These are phyloP conservation scores for Aspergillus felis DNA, from an alignment of 2,329 filamentous ascomycete genomes.

Conservation along the genomic window DNA sequence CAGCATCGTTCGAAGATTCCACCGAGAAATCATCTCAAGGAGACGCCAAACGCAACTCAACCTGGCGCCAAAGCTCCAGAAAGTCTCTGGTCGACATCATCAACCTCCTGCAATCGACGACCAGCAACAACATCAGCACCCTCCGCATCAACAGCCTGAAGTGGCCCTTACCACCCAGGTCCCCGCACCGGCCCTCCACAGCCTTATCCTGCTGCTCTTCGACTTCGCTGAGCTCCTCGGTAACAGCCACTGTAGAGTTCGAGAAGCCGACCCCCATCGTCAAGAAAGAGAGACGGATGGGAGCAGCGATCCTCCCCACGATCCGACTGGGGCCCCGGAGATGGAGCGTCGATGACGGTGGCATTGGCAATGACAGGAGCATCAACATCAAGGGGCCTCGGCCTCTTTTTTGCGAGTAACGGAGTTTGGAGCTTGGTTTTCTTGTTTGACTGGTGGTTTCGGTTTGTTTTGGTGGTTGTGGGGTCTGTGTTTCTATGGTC, in stretches of 20 bases:
- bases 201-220: background rate
- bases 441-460: conserved; percentile 12
- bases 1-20: background rate
- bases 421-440: conserved; percentile 16
- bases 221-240: background rate
- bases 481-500: background rate
- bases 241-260: background rate
- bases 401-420: conserved; percentile 18
- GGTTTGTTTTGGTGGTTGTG: conserved; percentile 9
- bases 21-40: background rate
- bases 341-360: background rate
- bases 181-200: background rate
- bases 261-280: background rate
- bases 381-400: conserved; percentile 9
- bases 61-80: conserved; percentile 11
- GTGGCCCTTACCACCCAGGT: background rate
- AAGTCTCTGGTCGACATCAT: conserved; percentile 21
- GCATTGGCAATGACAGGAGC: background rate
- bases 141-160: conserved; percentile 3
- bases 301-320: background rate
- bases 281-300: conserved; percentile 5
- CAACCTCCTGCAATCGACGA: conserved; percentile 10
- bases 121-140: conserved; percentile 1
- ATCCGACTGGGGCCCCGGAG: background rate
- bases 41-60: conserved; percentile 6